A percentile compares a stretch with the other conserved stretches of the same genome.
Conservation (phyloP, 163 green algal species). For the Chloroidium sp. region DNA sequence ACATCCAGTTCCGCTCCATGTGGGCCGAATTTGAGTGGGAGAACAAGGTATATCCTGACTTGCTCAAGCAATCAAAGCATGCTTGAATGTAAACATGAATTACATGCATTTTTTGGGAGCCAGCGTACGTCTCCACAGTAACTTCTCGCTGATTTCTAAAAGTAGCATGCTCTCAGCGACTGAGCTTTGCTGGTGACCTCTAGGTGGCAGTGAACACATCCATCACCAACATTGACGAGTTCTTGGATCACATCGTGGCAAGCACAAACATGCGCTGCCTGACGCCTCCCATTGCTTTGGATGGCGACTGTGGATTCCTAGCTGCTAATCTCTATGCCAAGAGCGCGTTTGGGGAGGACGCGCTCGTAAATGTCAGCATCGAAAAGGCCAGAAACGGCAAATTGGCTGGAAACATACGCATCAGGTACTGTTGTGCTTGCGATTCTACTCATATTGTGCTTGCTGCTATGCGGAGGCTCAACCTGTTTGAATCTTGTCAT, state of each 20-base stretch:
- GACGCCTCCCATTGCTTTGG: slow-evolving; percentile 73
- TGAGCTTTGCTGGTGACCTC: too few species aligned
- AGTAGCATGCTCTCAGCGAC: too few species aligned
- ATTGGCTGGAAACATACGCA: slow-evolving; percentile 93
- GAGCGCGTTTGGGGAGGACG: slow-evolving; percentile 97
- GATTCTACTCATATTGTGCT: neutral
- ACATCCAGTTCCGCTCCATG: slow-evolving; percentile 94
- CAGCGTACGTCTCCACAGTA: too few species aligned
- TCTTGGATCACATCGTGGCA: slow-evolving; percentile 90
- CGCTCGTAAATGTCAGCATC: slow-evolving; percentile 95
- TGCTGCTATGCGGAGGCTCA: too few species aligned
- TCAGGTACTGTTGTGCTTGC: slow-evolving; percentile 32
- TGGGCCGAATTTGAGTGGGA: slow-evolving; percentile 99
- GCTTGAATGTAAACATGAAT: too few species aligned
- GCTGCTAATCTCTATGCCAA: slow-evolving; percentile 98
- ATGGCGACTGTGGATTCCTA: slow-evolving; percentile 89
- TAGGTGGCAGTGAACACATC: slow-evolving; percentile 88
- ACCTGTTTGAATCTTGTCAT: neutral
- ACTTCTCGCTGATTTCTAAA: too few species aligned
- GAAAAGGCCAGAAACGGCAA: slow-evolving; percentile 82
- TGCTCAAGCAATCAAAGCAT: neutral
- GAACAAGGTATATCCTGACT: slow-evolving; percentile 76
- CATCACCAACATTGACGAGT: slow-evolving; percentile 80
- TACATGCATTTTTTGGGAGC: too few species aligned
- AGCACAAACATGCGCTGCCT: slow-evolving; percentile 98